phyloP scores from a whole-genome alignment of 495 filamentous ascomycete species.

The Umbilicaria muhlenbergii region DNA sequence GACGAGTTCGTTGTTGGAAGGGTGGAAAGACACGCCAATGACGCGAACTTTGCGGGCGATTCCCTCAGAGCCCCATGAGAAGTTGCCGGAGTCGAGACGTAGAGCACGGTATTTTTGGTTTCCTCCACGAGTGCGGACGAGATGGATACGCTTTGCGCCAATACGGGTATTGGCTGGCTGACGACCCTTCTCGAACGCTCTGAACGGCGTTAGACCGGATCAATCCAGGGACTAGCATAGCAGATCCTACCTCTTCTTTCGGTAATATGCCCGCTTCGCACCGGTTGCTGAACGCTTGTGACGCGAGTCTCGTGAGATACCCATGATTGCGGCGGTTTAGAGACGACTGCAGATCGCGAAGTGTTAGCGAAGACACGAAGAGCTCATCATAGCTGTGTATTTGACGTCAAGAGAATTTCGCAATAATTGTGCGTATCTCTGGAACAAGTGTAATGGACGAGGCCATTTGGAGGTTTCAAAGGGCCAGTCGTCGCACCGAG shows the following conservation, averaged over 20 bases:
- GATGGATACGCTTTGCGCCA: constrained; percentile 94
- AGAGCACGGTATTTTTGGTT: constrained; percentile 99
- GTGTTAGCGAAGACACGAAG: background rate
- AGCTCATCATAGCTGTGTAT: background rate
- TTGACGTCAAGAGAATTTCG: too few species aligned
- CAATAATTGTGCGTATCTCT: background rate
- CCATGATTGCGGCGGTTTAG: constrained; percentile 65
- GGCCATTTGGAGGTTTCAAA: background rate
- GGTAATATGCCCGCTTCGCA: constrained; percentile 90
- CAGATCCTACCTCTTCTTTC: constrained; percentile 58
- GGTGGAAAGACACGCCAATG: constrained; percentile 94
- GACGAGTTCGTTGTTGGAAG: constrained; percentile 99
- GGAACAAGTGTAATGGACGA: background rate
- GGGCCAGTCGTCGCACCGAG: too few species aligned
- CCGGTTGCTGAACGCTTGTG: constrained; percentile 97
- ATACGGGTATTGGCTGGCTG: constrained; percentile 99
- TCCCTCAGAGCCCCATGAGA: constrained; percentile 97
- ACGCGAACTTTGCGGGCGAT: constrained; percentile 96
- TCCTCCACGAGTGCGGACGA: constrained; percentile 95
- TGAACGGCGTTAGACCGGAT: constrained; percentile 18
- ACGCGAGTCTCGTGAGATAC: constrained; percentile 98
- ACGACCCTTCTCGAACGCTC: constrained; percentile 99
- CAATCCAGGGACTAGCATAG: background rate
- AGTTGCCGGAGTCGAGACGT: constrained; percentile 98
- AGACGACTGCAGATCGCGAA: constrained; percentile 25